Base-by-base conservation (phyloP, 2,329 filamentous ascomycete genomes). In the Venturia effusa region DNA sequence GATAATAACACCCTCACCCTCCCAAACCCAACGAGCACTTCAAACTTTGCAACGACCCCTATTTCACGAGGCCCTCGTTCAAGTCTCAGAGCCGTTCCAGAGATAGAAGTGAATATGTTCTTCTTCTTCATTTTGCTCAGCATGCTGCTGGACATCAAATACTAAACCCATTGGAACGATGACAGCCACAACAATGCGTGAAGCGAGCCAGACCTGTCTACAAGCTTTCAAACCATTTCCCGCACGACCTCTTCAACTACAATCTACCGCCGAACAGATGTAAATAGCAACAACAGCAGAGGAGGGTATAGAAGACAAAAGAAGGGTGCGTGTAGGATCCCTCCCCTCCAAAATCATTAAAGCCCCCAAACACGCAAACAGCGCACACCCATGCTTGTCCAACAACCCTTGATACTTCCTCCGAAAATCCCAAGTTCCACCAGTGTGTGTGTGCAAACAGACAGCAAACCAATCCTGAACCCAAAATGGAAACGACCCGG, bases 261-360 rank as follows among this genome's bases (percentile, higher is more conserved):
- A 61, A 15, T 40, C 41, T 8, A 61, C 37, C 37, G 11, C 24
- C 37, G 6, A 19, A 41, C 34, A 37, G 41, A 61, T 61, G 30
- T 19, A 37, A 45, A 30, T 13, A 22, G 13, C 55, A 59, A 13
- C 30, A 45, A 41, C 37, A 40, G 19, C 32, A 61, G 59, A 61
- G 41, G 59, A 45, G 59, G 41, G 41, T 61, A 45, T 61, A 40
- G 37, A 40, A 41, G 19, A 37, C 15, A 37, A 41, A 59, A 13
- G 27, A 45, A 41, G 24, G 59, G 59, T n/a, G 59, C 41, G 41
- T 41, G 59, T 34, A 27, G 19, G 15, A 61, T n/a, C 59, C 59
- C 59, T 61, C 37, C 59, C n/a, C 37, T 41, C 41, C 41, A 32
- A n/a, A 61, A 61, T 57, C 51, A 57, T 57, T 57, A 57, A 27